A percentile compares a stretch with the other conserved stretches of the same genome.
Conservation (phyloP, 352 stramenopile species). For the Pythium myriotylum region DNA sequence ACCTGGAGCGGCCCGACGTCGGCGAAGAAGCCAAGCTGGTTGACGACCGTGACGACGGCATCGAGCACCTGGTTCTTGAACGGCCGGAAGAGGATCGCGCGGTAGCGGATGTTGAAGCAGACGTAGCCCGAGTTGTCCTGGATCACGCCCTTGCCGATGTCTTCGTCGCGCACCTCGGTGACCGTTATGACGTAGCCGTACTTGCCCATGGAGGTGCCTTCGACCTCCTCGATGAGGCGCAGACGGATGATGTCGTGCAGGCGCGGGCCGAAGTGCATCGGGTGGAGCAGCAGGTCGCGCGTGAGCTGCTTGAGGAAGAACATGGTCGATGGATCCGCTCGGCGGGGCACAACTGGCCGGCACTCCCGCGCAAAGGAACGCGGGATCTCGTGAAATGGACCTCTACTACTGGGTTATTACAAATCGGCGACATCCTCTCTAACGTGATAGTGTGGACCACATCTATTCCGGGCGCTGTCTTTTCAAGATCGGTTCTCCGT, state of each 20-base stretch:
- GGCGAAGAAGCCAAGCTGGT: constrained; percentile 96
- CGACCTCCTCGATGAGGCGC: constrained; percentile 95
- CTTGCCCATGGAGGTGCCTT: constrained; percentile 95
- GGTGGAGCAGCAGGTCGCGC: constrained; percentile 94
- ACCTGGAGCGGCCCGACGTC: constrained; percentile 96
- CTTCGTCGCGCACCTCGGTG: constrained; percentile 95
- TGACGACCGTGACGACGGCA: constrained; percentile 96
- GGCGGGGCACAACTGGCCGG: too few species aligned
- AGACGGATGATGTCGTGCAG: constrained; percentile 96
- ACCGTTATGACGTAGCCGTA: constrained; percentile 98
- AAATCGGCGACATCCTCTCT: too few species aligned
- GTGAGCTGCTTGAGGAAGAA: constrained; percentile 90
- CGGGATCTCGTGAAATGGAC: too few species aligned
- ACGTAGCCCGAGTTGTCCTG: constrained; percentile 98
- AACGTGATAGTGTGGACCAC: too few species aligned
- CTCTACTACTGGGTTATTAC: too few species aligned
- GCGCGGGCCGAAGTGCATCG: constrained; percentile 96
- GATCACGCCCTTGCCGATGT: constrained; percentile 97
- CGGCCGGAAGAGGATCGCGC: constrained; percentile 94
- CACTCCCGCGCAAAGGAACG: too few species aligned
- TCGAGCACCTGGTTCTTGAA: constrained; percentile 99
- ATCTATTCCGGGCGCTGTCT: too few species aligned
- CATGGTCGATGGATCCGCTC: constrained; percentile 40
- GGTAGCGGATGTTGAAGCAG: constrained; percentile 96
- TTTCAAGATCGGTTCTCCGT: too few species aligned